Base-by-base conservation (phyloP, 495 filamentous ascomycete species). In the Neurospora pannonica region DNA sequence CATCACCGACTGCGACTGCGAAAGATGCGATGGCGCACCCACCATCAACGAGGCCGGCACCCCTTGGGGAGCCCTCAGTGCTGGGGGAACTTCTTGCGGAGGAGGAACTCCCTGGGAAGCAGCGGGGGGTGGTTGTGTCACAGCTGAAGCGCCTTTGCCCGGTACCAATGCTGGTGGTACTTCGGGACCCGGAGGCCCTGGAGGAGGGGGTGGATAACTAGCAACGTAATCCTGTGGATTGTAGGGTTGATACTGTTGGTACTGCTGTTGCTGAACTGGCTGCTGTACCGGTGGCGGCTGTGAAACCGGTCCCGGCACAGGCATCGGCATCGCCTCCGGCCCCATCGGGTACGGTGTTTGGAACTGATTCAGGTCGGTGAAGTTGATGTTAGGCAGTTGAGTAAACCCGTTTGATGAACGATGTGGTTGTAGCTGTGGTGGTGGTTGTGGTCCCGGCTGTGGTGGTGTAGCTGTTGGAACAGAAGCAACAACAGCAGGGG, bases 371-470 rank as follows among this genome's bases (percentile, higher is more conserved):
- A 85, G 74, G 71, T 85, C 84, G 46, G 79, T 74, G 8, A 76
- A 82, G 19, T 81, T 80, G 4, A 73, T 76, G 77, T 83, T 85
- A 38, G 83, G 75, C 71, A 83, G 84, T 28, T 83, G 82, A 6
- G 79, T 86, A 78, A 85, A 85, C 54, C 81, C 79, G 40, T 75
- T 78, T 1, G 54, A 67, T 17, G 28, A 67, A 3, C 31, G 28
- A 34, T 36, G 38, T 54, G 34, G 67, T 24, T 13, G 62, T 70
- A 36, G 77, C 37, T 17, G 46, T 67, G 19, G 74, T 6, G 48
- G 48, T 15, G 11, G 11, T 60, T 21, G 10, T 60, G 4, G n/a
- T n/a, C n/a, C 11, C 21, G n/a, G 1, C 5, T 60, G 48, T 67
- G 54, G 54, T 34, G 28, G 28, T 34, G 54, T 67, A 67, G 54